These are phyloP conservation scores for Candida tetrigidarum DNA, from an alignment of 1,139 yeast species.

Conservation along the genomic window DNA sequence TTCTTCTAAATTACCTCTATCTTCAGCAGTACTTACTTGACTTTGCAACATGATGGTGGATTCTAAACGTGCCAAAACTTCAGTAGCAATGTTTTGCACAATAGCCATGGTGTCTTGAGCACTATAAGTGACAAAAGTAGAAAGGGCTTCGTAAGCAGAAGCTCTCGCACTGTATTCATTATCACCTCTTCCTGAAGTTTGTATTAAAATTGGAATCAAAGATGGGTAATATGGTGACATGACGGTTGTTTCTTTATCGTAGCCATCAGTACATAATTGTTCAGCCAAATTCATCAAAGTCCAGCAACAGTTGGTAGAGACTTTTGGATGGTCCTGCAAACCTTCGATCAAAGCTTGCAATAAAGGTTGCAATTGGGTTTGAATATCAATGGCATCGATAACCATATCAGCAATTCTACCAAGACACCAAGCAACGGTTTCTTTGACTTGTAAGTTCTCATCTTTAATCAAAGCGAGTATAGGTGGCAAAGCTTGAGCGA, in stretches of 20 bases:
- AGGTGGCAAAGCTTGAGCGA: conserved; percentile 82
- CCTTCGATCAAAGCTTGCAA: conserved; percentile 77
- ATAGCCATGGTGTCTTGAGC: conserved; percentile 71
- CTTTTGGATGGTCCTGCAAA: conserved; percentile 87
- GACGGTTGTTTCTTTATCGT: conserved; percentile 56
- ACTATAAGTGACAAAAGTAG: conserved; percentile 77
- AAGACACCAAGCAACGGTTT: conserved; percentile 98
- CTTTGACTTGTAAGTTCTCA: conserved; percentile 81
- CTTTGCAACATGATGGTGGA: conserved; percentile 59
- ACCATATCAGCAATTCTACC: conserved; percentile 94
- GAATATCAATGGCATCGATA: conserved; percentile 72
- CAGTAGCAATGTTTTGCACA: conserved; percentile 74
- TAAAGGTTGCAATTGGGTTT: conserved; percentile 67
- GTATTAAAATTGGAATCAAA: conserved; percentile 71
- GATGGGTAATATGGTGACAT: conserved; percentile 75
- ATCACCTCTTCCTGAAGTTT: conserved; percentile 70
- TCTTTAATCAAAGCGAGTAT: conserved; percentile 76
- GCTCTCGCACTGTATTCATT: conserved; percentile 92
- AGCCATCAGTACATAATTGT: conserved; percentile 70
- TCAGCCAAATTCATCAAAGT: conserved; percentile 89
- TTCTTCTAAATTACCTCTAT: conserved; percentile 80
- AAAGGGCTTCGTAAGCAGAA: conserved; percentile 92
- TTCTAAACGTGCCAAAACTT: conserved; percentile 73
- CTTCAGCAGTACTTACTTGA: conserved; percentile 66
- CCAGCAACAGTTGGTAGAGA: conserved; percentile 97